Evolutionary conservation across 2,329 filamentous ascomycete genomes (phyloP).

Genomic region (Coniochaeta sp.): DNA sequence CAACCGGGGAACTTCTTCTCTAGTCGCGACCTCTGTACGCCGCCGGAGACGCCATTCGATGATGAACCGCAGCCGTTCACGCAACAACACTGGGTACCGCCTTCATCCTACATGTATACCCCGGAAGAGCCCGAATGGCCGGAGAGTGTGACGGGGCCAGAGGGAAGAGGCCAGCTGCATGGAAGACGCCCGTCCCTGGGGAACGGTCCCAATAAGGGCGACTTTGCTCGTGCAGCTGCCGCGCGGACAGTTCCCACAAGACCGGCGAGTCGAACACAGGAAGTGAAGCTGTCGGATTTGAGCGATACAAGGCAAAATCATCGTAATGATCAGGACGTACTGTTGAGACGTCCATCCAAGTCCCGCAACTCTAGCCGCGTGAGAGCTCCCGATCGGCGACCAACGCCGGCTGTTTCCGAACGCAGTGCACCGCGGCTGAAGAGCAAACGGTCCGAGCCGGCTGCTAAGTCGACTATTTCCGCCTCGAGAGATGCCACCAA

Average conservation of each 20-base stretch:
- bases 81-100: neutral
- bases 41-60: neutral
- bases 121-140: constrained; percentile 1
- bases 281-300: neutral
- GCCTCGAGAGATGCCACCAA: constrained; percentile 17
- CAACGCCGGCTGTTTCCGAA: neutral
- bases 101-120: neutral
- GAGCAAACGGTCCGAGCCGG: neutral
- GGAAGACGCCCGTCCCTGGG: neutral
- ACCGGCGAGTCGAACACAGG: neutral
- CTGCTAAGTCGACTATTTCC: neutral
- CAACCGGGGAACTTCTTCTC: neutral
- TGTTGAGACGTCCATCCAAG: neutral
- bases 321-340: neutral
- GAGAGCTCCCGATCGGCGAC: neutral
- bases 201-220: neutral
- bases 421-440: neutral
- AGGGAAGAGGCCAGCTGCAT: neutral
- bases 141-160: neutral
- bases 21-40: constrained; percentile 1
- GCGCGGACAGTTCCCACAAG: neutral
- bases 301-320: neutral
- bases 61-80: neutral
- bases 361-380: neutral
- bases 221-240: neutral